Conservation (phyloP, 768 basidiomycete species). For the Coprinopsis cinerea region DNA sequence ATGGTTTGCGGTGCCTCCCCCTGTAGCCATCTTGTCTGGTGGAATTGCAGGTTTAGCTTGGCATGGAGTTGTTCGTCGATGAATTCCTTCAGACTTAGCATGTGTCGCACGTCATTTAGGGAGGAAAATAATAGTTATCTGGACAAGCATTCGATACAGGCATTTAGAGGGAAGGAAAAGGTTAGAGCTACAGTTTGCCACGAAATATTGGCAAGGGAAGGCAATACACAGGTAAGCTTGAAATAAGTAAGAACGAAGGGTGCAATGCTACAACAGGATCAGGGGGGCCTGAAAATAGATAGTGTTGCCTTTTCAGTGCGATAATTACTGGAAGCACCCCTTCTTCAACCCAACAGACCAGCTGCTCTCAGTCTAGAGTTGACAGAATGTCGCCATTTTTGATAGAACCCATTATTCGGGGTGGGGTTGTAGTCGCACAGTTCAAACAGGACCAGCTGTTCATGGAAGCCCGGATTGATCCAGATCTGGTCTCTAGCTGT, state of each 20-base stretch:
- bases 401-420: constrained; percentile 56
- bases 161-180: too few species aligned
- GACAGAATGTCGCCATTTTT: constrained; percentile 56
- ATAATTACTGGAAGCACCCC: background rate
- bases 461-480: constrained; percentile 74
- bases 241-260: too few species aligned
- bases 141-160: too few species aligned
- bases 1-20: constrained; percentile 34
- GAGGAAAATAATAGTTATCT: too few species aligned
- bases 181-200: too few species aligned
- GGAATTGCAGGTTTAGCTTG: constrained; percentile 37
- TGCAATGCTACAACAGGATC: too few species aligned
- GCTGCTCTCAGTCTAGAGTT: constrained; percentile 40
- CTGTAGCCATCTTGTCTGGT: constrained; percentile 34
- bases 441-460: constrained; percentile 72
- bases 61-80: constrained; percentile 41
- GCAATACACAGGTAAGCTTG: too few species aligned
- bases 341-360: constrained; percentile 26
- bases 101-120: too few species aligned
- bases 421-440: constrained; percentile 64
- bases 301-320: background rate
- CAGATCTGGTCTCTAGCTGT: constrained; percentile 73
- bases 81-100: too few species aligned
- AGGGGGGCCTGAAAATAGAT: too few species aligned
- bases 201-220: too few species aligned